phyloP scores from a whole-genome alignment of 225 moss, liverwort and hornwort genomes.

The Physcomitrellopsis africana region DNA sequence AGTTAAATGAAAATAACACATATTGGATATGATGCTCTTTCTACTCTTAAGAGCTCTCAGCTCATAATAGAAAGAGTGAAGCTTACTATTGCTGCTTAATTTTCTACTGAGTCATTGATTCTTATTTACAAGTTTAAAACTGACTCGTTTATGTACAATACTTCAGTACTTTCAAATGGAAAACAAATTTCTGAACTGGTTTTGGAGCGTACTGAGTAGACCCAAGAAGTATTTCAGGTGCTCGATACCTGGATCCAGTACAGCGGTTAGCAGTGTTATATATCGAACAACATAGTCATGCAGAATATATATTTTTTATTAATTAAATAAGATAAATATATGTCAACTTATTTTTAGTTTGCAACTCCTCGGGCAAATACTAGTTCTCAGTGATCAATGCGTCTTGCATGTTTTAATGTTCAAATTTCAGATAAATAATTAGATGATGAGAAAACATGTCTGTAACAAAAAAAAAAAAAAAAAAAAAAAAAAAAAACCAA shows the following conservation, averaged over 20 bases:
- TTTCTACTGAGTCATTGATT: not conserved
- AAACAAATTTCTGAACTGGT: not conserved
- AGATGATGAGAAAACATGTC: conserved; percentile 18
- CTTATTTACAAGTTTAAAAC: not conserved
- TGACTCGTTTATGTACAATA: not conserved
- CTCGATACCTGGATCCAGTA: conserved; percentile 78
- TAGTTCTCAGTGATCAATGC: not conserved
- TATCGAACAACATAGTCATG: no score
- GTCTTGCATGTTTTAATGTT: not conserved
- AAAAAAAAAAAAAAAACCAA: not conserved
- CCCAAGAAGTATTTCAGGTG: conserved; percentile 92
- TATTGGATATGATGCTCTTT: no score
- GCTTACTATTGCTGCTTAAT: no score
- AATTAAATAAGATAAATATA: no score
- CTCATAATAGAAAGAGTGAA: no score
- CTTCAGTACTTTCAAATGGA: not conserved
- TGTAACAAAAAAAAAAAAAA: not conserved
- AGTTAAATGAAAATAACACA: no score
- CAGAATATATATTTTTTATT: no score
- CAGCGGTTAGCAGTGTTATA: conserved; percentile 3
- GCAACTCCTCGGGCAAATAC: not conserved
- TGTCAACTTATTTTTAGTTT: no score
- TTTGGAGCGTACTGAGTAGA: conserved; percentile 71
- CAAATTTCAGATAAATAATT: conserved; percentile 9
- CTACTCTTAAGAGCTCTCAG: no score